Conservation (phyloP, 2,329 filamentous ascomycete species). For the Falciphora oryzae region DNA sequence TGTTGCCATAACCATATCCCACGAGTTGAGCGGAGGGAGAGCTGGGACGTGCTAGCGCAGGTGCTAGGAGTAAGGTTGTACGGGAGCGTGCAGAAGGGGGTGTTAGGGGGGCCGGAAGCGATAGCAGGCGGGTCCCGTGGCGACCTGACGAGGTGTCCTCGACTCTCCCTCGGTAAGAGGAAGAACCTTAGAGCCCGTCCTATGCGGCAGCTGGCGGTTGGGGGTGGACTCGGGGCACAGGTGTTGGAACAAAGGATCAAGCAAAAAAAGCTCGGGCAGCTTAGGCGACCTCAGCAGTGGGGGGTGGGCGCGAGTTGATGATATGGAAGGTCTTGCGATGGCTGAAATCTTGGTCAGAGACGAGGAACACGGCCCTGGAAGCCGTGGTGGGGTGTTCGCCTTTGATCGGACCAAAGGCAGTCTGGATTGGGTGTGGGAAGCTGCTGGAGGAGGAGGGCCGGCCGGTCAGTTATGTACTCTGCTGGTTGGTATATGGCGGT, state of each 20-base stretch:
- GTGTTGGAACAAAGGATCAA: slow-evolving; percentile 41
- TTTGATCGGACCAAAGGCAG: slow-evolving; percentile 66
- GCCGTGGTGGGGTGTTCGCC: slow-evolving; percentile 55
- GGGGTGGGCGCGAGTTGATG: slow-evolving; percentile 60
- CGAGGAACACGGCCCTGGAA: slow-evolving; percentile 54
- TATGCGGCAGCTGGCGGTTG: slow-evolving; percentile 97
- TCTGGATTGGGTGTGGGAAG: slow-evolving; percentile 13
- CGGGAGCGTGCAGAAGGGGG: slow-evolving; percentile 17
- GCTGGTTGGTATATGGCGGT: not conserved
- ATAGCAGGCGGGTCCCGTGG: slow-evolving; percentile 85
- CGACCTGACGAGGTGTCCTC: slow-evolving; percentile 94
- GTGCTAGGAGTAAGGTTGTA: slow-evolving; percentile 9
- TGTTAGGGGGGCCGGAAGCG: slow-evolving; percentile 96
- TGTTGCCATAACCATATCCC: slow-evolving; percentile 63
- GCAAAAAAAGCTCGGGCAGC: slow-evolving; percentile 42
- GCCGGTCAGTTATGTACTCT: slow-evolving; percentile 3
- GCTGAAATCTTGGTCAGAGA: slow-evolving; percentile 66
- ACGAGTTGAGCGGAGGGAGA: slow-evolving; percentile 13
- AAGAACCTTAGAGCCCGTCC: slow-evolving; percentile 96
- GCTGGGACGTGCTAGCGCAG: slow-evolving; percentile 7
- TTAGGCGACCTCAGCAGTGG: slow-evolving; percentile 45
- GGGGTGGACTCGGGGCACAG: slow-evolving; percentile 49
- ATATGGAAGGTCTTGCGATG: slow-evolving; percentile 59
- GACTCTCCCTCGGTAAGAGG: slow-evolving; percentile 99
- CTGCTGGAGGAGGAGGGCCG: not conserved